phyloP scores from a whole-genome alignment of 164 flowering plant species.

The Stephania cephalantha region DNA sequence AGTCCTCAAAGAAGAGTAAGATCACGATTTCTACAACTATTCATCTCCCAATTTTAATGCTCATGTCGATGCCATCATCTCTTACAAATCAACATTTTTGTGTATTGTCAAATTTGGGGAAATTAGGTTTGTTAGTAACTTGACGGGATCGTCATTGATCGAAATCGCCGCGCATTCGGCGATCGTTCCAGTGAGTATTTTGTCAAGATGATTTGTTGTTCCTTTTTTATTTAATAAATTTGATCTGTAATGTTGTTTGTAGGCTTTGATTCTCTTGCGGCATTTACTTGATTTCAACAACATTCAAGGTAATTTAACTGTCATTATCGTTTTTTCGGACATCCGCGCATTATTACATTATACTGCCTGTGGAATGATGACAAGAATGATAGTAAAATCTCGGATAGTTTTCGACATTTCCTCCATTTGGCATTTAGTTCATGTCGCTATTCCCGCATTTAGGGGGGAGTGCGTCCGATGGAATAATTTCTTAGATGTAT shows the following conservation, averaged over 20 bases:
- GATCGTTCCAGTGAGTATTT: constrained; percentile 40
- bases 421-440: no score
- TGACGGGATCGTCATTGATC: constrained; percentile 76
- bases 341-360: no score
- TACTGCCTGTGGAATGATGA: no score
- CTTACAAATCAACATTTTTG: background rate
- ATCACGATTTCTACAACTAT: background rate
- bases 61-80: background rate
- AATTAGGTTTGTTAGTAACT: constrained; percentile 80
- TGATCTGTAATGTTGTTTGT: constrained; percentile 7
- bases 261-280: constrained; percentile 53
- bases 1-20: constrained; percentile 69
- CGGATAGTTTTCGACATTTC: no score
- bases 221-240: background rate
- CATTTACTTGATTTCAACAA: constrained; percentile 29
- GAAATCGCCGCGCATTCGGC: constrained; percentile 53
- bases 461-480: no score
- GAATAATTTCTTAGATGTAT: no score
- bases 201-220: background rate
- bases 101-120: background rate
- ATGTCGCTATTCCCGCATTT: no score
- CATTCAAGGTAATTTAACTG: constrained; percentile 22
- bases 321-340: background rate
- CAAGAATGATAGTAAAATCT: no score
- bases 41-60: background rate